Evolutionary conservation across 352 stramenopile genomes (phyloP).

Genomic region (Globisporangium spiculum): DNA sequence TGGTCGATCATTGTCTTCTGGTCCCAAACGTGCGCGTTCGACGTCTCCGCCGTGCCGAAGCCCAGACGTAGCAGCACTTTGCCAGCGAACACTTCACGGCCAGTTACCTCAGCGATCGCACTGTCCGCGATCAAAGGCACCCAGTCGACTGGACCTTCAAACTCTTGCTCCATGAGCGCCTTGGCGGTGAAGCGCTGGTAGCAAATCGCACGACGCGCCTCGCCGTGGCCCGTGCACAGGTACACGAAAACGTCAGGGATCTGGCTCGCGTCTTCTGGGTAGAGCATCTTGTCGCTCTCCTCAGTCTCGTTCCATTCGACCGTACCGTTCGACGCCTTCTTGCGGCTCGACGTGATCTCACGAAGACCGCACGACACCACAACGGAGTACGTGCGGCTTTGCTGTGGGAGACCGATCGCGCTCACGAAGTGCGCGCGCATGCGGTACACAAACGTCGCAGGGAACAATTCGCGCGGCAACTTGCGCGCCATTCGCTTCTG

Average conservation of each 20-base stretch:
- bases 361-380: constrained; percentile 53
- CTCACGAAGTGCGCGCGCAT: constrained; percentile 68
- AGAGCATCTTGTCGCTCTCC: constrained; percentile 66
- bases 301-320: constrained; percentile 81
- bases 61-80: constrained; percentile 66
- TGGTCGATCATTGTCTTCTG: constrained; percentile 52
- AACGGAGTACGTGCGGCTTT: constrained; percentile 41
- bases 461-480: constrained; percentile 44
- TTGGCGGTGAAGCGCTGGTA: constrained; percentile 72
- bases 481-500: constrained; percentile 64
- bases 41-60: constrained; percentile 57
- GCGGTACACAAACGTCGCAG: constrained; percentile 51
- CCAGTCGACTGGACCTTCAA: constrained; percentile 51
- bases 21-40: constrained; percentile 50
- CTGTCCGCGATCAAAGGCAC: constrained; percentile 59
- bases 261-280: constrained; percentile 47
- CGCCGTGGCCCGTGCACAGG: constrained; percentile 59
- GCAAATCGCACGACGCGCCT: constrained; percentile 59
- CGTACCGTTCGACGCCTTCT: constrained; percentile 55
- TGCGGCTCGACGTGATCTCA: constrained; percentile 49
- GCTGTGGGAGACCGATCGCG: constrained; percentile 51
- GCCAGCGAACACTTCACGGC: constrained; percentile 58
- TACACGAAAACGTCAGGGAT: constrained; percentile 86
- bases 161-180: constrained; percentile 48
- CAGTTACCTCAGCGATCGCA: constrained; percentile 45